Evolutionary conservation across 1,284 basidiomycete genomes (phyloP).

Genomic region (Apiotrichum domesticum): DNA sequence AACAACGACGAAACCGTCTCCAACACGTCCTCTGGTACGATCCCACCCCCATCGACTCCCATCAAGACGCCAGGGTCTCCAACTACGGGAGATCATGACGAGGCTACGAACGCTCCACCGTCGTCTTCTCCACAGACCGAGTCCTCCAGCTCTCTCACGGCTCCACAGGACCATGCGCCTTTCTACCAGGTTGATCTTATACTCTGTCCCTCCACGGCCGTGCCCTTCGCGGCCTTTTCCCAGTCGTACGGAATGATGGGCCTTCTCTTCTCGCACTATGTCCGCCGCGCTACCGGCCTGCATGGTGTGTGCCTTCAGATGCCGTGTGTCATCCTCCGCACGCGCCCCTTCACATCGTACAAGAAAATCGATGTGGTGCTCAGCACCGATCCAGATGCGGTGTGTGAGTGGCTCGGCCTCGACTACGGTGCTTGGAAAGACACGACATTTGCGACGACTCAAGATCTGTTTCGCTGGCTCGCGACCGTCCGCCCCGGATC

Average conservation of each 20-base stretch:
- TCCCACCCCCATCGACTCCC: no score
- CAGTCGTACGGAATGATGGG: slow-evolving; percentile 17
- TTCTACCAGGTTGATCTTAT: slow-evolving; percentile 37
- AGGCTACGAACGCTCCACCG: no score
- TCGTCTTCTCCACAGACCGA: no score
- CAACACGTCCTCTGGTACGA: no score
- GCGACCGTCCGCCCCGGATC: neutral
- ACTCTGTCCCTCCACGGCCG: slow-evolving; percentile 9
- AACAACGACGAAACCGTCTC: neutral
- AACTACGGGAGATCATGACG: no score
- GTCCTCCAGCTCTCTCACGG: no score
- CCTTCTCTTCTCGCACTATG: slow-evolving; percentile 5
- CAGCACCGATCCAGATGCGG: slow-evolving; percentile 15
- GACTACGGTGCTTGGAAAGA: slow-evolving; percentile 4
- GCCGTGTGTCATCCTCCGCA: slow-evolving; percentile 17
- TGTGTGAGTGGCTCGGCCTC: slow-evolving; percentile 32
- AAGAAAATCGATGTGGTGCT: slow-evolving; percentile 22
- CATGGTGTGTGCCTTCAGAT: slow-evolving; percentile 7
- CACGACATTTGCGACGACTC: neutral
- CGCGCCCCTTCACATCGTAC: slow-evolving; percentile 22
- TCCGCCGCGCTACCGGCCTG: slow-evolving; percentile 5
- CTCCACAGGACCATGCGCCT: neutral
- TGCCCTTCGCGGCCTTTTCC: slow-evolving; percentile 7
- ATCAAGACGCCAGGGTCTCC: no score
- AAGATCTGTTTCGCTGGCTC: slow-evolving; percentile 7